Base-by-base conservation (phyloP, 2,329 filamentous ascomycete species). In the Fusarium sp. region DNA sequence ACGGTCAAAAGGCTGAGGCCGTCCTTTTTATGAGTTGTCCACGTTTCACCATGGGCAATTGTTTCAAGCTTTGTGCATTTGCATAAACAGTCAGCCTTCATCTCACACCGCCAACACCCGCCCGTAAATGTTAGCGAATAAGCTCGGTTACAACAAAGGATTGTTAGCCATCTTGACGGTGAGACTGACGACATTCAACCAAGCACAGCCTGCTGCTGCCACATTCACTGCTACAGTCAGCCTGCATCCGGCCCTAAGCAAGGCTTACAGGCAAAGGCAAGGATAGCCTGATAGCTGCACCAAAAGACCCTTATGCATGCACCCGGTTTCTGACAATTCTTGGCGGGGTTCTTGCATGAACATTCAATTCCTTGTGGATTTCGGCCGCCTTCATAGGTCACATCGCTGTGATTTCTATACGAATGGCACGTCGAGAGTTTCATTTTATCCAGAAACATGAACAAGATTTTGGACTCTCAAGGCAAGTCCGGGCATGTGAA, bases 281-380 rank as follows among this genome's bases (percentile, higher is more conserved):
- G 57, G 57, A 66, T 13, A 40, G 59, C 42, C 52, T 54, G 36
- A 47, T 62, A 66, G 29, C 38, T 45, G 50, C 27, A 35, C 6
- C 16, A 38, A 27, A 14, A 27, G 61, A 40, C 35, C 20, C 36
- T 25, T 33, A 68, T 50, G 70, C 66, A 73, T 73, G 61, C 6
- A 63, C 66, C 66, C 25, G 27, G 18, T 38, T 29, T 45, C 35
- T 59, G n/a, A 18, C 35, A 36, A 25, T 8, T 20, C 16, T 57
- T n/a, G 35, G 22, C 56, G 35, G 35, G 36, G 57, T 59, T 40
- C 22, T 42, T 59, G 57, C 57, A 59, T 59, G 57, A 59, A 59
- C 57, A 29, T 59, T 40, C 33, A 35, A 57, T n/a, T 27, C 25
- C 29, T n/a, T 52, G 57, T 59, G 35, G 57, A 36, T 29, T 16